Evolutionary conservation across 805 yeast species (phyloP).

Genomic region (Scheffersomyces ergatensis): DNA sequence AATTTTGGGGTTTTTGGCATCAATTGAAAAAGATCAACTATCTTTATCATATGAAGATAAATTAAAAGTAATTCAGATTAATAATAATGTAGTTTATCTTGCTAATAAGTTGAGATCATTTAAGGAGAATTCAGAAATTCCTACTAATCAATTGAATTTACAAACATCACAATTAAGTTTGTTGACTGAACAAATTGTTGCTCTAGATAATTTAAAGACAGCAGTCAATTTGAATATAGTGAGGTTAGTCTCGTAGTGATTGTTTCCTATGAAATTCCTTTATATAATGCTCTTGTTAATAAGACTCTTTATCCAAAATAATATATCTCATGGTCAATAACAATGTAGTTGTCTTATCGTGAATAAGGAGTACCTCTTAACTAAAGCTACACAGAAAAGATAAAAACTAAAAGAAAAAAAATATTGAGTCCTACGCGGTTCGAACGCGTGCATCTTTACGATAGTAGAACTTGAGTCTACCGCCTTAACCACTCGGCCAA

Average conservation of each 20-base stretch:
- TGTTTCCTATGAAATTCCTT: no score
- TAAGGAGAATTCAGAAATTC: conserved; percentile 1
- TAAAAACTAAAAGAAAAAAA: conserved; percentile 5
- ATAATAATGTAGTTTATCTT: conserved; percentile 23
- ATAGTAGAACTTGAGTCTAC: conserved; percentile 34
- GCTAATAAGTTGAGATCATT: conserved; percentile 19
- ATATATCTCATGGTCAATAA: no score
- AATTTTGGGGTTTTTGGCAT: conserved; percentile 18
- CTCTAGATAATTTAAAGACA: conserved; percentile 17
- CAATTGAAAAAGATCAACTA: conserved; percentile 4
- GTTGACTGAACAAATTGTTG: conserved; percentile 26
- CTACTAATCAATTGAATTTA: not conserved
- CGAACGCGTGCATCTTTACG: conserved; percentile 36
- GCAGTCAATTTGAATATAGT: conserved; percentile 12
- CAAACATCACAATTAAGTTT: conserved; percentile 24
- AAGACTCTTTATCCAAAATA: no score
- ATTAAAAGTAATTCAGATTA: conserved; percentile 13
- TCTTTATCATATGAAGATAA: not conserved
- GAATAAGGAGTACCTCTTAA: no score
- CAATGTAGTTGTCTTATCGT: no score
- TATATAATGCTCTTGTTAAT: no score
- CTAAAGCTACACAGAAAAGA: no score
- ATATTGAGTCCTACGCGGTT: conserved; percentile 32
- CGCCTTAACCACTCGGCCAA: conserved; percentile 38
- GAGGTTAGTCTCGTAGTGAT: no score